Evolutionary conservation across 495 filamentous ascomycete species (phyloP), one percentile per base, ranked within the genome.

Genomic region (Aspergillus sparsus): DNA sequence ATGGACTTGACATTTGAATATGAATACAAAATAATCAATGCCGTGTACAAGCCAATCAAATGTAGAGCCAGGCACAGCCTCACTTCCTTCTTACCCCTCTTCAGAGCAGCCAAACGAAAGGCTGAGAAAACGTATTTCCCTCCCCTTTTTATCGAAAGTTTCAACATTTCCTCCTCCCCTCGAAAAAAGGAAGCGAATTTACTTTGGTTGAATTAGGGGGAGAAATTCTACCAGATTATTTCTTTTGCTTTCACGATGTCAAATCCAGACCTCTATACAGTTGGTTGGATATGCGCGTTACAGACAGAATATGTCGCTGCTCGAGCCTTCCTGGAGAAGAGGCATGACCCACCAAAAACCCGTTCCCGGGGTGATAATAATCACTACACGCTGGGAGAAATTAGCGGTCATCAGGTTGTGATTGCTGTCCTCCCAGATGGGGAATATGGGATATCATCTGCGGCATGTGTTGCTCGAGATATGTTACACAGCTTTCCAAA

Each of bases 321-420:
- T 5, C 54, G 53, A 53, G 60, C 54, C n/a, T 57, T 62, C 18
- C 54, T 62, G n/a, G 60, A 62, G 0, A 47, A 62, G 21, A 57
- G 13, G 41, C 53, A 62, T 51, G 12, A 7, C 16, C 54, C 11
- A 0, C 60, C 60, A 5, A 46, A 57, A n/a, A 33, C 49, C 10
- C 49, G 45, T 42, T 59, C 57, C 7, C 57, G 45, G 18, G 56
- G 56, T 44, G 60, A 62, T 53, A 57, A 57, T 9, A 62, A 62
- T 49, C 53, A 62, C 54, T 62, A 62, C 37, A 62, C 60, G 36
- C 53, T 62, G 27, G 60, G 60, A 36, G 39, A 54, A 47, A 62
- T 62, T 13, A 36, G 49, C 11, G 55, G 49, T 16, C 49, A 62
- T 45, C 47, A 58, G n/a, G 46, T 62, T 42, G 54, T 57, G 27